phyloP scores from a whole-genome alignment of 73 alveolate species.

The Tetrahymena elliotti region DNA sequence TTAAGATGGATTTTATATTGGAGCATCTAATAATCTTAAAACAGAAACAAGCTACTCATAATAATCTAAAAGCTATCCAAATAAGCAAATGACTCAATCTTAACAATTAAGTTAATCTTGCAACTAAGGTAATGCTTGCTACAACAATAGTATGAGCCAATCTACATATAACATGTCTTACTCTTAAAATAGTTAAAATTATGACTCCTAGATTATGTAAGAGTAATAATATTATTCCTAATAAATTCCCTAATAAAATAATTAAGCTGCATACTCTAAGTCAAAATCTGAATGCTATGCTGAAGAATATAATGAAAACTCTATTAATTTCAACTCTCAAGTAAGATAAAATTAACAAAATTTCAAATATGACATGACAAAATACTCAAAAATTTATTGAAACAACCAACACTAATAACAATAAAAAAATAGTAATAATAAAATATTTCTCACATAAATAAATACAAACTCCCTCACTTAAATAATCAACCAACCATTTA shows the following conservation, averaged over 20 bases:
- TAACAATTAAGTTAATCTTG: neutral
- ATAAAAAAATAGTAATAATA: neutral
- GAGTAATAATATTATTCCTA: neutral
- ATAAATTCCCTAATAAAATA: neutral
- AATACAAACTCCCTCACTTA: too few species aligned
- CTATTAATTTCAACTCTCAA: neutral
- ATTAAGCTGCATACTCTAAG: neutral
- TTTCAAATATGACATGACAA: neutral
- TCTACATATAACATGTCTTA: neutral
- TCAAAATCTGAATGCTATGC: neutral
- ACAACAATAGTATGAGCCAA: neutral
- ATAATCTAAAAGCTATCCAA: neutral
- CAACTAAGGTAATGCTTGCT: neutral
- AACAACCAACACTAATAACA: neutral
- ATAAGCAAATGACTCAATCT: neutral
- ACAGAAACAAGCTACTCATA: neutral
- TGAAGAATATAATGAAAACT: neutral
- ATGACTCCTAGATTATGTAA: neutral
- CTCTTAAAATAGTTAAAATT: neutral
- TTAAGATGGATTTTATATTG: neutral
- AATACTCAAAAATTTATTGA: neutral
- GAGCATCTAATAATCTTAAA: neutral
- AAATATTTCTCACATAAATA: neutral
- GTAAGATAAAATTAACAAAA: neutral
- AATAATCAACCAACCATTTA: too few species aligned